phyloP scores from a whole-genome alignment of 1,284 basidiomycete species.

The Termitomyces sp. region DNA sequence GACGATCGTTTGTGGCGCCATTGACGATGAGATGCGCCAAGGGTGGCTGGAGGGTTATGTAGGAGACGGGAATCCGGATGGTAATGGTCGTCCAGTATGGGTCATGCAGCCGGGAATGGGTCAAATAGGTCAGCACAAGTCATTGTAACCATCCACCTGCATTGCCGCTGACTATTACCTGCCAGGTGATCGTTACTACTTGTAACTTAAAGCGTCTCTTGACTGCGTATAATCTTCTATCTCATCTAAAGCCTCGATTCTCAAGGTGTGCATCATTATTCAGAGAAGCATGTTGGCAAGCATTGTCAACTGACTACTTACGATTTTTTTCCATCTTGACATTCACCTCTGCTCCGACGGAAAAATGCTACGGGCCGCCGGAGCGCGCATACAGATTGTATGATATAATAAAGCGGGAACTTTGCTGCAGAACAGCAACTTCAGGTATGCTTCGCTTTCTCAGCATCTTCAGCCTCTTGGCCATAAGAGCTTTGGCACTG shows the following conservation, averaged over 20 bases:
- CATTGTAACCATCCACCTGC: not conserved
- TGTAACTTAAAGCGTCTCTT: constrained; percentile 22
- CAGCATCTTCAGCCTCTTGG: not conserved
- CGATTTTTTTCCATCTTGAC: not conserved
- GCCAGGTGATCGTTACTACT: constrained; percentile 42
- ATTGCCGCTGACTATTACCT: constrained; percentile 18
- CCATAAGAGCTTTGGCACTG: not conserved
- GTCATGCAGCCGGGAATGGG: constrained; percentile 79
- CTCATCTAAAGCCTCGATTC: not conserved
- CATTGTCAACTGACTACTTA: not conserved
- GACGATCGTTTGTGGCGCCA: constrained; percentile 76
- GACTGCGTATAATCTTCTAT: not conserved
- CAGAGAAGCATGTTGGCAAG: not conserved
- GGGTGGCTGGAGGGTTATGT: constrained; percentile 58
- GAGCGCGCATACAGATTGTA: not conserved
- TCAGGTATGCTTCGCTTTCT: not conserved
- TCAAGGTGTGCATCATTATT: not conserved
- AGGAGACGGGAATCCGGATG: constrained; percentile 38
- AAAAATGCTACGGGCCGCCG: not conserved
- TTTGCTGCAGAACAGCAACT: not conserved
- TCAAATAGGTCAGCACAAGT: constrained; percentile 57
- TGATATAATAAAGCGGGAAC: not conserved
- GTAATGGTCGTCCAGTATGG: constrained; percentile 61
- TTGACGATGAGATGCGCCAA: constrained; percentile 72
- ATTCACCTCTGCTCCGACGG: not conserved